These are phyloP conservation scores for Cornus kousa DNA, from an alignment of 148 eudicot species.

Conservation along the genomic window DNA sequence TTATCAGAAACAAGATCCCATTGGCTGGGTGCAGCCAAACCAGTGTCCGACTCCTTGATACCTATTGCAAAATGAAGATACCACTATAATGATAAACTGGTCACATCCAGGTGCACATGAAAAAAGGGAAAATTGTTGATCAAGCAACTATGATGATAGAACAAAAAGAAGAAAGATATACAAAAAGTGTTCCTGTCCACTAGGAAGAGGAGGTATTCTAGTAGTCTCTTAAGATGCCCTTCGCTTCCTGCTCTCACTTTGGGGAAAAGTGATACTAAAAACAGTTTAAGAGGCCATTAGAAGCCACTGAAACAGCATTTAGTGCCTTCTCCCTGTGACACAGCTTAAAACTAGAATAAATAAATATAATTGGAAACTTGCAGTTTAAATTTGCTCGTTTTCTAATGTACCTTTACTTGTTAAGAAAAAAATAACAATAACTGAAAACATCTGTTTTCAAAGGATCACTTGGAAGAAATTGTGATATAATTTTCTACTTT, in stretches of 20 bases:
- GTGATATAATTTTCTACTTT: background rate
- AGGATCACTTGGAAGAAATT: background rate
- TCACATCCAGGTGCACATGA: background rate
- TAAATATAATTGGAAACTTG: background rate
- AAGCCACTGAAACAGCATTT: background rate
- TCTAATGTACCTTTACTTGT: background rate
- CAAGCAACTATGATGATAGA: background rate
- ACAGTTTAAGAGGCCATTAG: background rate
- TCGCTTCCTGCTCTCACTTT: too few relatives aligned
- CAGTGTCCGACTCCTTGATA: conserved; percentile 98
- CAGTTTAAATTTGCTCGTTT: too few relatives aligned
- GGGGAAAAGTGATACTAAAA: too few relatives aligned
- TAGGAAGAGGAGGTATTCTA: too few relatives aligned
- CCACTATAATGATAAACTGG: background rate
- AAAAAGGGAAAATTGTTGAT: background rate
- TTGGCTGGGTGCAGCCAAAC: conserved; percentile 94
- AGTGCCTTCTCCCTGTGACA: too few relatives aligned
- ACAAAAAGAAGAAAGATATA: background rate
- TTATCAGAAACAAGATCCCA: conserved; percentile 99
- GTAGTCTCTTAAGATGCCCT: too few relatives aligned
- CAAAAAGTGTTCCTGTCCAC: background rate
- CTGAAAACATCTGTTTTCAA: background rate
- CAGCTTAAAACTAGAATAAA: background rate
- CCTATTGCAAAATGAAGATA: conserved; percentile 34
- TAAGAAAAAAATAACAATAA: background rate